Evolutionary conservation across 768 basidiomycete species (phyloP).

Genomic region (Coprinopsis strossmayeri): DNA sequence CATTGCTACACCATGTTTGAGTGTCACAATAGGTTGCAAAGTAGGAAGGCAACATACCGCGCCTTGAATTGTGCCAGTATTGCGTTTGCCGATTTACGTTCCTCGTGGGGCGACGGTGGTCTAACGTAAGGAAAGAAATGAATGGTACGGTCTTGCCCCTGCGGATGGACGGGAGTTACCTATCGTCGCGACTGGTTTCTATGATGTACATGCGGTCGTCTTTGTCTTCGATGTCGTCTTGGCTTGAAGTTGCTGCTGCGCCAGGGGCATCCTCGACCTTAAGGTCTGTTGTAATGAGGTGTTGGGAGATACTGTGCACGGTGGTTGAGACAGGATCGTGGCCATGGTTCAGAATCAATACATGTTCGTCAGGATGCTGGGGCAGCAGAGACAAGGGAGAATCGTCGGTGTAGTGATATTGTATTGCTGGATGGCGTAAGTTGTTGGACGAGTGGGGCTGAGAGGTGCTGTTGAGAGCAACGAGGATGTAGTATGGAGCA

Average conservation of each 20-base stretch:
- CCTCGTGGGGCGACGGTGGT: slow-evolving; percentile 20
- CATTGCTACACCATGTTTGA: slow-evolving; percentile 14
- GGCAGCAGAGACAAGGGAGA: slow-evolving; percentile 61
- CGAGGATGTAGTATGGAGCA: slow-evolving; percentile 63
- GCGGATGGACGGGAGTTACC: slow-evolving; percentile 24
- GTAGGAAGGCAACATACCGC: slow-evolving; percentile 34
- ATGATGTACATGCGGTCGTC: slow-evolving; percentile 74
- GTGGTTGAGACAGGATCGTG: slow-evolving; percentile 35
- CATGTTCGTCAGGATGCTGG: slow-evolving; percentile 54
- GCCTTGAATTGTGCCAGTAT: slow-evolving; percentile 62
- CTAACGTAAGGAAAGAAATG: slow-evolving; percentile 8
- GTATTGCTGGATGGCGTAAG: slow-evolving; percentile 66
- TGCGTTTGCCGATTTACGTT: slow-evolving; percentile 41
- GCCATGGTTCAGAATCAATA: slow-evolving; percentile 68
- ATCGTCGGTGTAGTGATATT: slow-evolving; percentile 82
- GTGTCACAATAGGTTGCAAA: background rate
- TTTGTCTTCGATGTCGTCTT: slow-evolving; percentile 38
- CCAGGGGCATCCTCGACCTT: slow-evolving; percentile 72
- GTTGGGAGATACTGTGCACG: slow-evolving; percentile 44
- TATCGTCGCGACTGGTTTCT: slow-evolving; percentile 56
- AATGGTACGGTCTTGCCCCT: background rate
- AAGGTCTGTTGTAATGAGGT: slow-evolving; percentile 46
- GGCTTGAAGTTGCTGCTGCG: slow-evolving; percentile 34
- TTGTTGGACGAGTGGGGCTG: slow-evolving; percentile 32
- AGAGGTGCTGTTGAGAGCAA: slow-evolving; percentile 37